A percentile compares a stretch with the other conserved stretches of the same genome.
These are phyloP conservation scores for Microstroma glucosiphilum DNA, from an alignment of 1,284 basidiomycete genomes.

Conservation along the genomic window DNA sequence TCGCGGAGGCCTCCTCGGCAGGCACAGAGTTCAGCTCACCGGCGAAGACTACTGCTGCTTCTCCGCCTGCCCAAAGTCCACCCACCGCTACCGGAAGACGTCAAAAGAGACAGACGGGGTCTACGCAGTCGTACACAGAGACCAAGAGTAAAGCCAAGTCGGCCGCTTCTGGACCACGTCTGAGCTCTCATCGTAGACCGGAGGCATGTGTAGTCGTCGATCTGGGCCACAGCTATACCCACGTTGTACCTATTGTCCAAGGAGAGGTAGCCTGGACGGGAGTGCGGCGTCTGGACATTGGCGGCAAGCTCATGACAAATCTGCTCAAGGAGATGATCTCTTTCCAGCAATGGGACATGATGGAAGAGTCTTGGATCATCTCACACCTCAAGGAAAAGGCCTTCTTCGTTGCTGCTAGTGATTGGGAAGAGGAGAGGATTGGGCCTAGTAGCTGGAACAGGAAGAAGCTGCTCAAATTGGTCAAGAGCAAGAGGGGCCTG, in stretches of 20 bases:
- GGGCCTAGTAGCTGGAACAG: constrained; percentile 20
- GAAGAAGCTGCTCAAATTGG: constrained; percentile 59
- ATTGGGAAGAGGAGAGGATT: background rate
- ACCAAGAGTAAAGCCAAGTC: background rate
- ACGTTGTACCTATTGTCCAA: constrained; percentile 75
- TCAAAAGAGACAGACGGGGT: background rate
- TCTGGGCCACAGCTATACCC: constrained; percentile 85
- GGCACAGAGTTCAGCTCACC: background rate
- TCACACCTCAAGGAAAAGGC: constrained; percentile 82
- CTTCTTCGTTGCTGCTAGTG: constrained; percentile 63
- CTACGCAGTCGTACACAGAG: constrained; percentile 7
- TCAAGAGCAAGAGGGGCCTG: constrained; percentile 59
- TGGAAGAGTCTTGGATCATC: constrained; percentile 88
- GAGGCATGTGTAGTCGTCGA: constrained; percentile 80
- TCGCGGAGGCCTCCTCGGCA: background rate
- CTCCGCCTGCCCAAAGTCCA: background rate
- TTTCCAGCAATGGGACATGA: constrained; percentile 95
- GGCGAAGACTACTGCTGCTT: background rate
- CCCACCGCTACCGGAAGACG: background rate
- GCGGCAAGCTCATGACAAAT: constrained; percentile 88
- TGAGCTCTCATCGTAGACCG: constrained; percentile 51
- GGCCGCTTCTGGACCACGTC: background rate
- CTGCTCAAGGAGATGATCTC: constrained; percentile 87
- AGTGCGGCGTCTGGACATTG: constrained; percentile 70
- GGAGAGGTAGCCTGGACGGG: constrained; percentile 54